Conservation (phyloP, 116 monocot species). For the Cymodocea nodosa region DNA sequence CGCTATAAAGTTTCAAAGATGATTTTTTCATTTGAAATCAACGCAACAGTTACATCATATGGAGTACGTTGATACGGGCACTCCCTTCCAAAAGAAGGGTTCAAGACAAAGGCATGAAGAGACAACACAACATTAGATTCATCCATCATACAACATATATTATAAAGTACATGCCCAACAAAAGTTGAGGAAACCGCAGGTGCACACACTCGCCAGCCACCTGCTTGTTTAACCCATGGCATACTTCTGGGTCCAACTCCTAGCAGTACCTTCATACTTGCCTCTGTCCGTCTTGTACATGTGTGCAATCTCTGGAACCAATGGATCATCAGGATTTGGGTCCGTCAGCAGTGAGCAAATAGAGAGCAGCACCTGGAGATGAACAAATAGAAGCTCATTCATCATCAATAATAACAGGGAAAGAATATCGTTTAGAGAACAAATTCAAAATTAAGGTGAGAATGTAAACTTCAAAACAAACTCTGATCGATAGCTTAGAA, state of each 20-base stretch:
- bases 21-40: conserved; percentile 1
- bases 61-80: neutral
- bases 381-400: neutral
- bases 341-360: conserved; percentile 55
- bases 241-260: conserved; percentile 53
- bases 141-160: neutral
- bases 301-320: conserved; percentile 36
- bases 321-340: conserved; percentile 49
- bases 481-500: no score
- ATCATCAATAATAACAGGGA: no score
- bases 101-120: neutral
- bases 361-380: conserved; percentile 38
- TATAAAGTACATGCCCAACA: neutral
- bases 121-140: neutral
- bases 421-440: no score
- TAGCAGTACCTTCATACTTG: conserved; percentile 36
- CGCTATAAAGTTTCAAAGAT: neutral
- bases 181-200: neutral
- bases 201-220: neutral
- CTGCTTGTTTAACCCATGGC: conserved; percentile 18
- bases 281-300: conserved; percentile 48
- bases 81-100: neutral
- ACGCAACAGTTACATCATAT: neutral
- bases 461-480: no score
- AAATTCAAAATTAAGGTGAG: no score